phyloP scores from a whole-genome alignment of 2,329 filamentous ascomycete species.

The Neonectria punicea region DNA sequence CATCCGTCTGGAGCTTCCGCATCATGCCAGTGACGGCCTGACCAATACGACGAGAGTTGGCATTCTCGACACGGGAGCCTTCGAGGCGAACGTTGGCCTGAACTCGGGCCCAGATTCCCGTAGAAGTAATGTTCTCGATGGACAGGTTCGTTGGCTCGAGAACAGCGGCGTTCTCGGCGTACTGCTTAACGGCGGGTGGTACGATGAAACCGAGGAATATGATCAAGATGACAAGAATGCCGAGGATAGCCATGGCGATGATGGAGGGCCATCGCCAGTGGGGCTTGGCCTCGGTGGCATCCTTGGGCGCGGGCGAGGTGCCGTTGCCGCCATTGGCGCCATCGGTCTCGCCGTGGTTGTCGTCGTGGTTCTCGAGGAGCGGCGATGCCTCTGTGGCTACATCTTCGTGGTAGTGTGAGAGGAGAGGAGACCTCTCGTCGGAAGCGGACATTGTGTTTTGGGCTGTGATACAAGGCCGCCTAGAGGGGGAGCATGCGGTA shows the following conservation, averaged over 20 bases:
- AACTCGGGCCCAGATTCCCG: constrained; percentile 82
- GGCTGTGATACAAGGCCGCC: constrained; percentile 43
- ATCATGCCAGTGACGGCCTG: constrained; percentile 83
- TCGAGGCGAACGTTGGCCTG: constrained; percentile 87
- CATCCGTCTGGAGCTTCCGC: constrained; percentile 76
- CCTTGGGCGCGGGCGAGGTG: constrained; percentile 15
- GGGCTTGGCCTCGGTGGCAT: constrained; percentile 39
- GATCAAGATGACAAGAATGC: constrained; percentile 70
- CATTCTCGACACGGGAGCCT: constrained; percentile 76
- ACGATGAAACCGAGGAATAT: constrained; percentile 83
- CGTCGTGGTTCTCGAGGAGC: constrained; percentile 56
- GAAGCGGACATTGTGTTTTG: constrained; percentile 53
- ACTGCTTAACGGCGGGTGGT: constrained; percentile 83
- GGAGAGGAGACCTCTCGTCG: constrained; percentile 58
- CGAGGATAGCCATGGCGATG: constrained; percentile 76
- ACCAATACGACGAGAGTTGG: constrained; percentile 79
- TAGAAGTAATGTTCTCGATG: constrained; percentile 83
- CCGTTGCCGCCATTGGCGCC: constrained; percentile 20
- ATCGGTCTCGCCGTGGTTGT: constrained; percentile 42
- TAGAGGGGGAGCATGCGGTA: constrained; percentile 14
- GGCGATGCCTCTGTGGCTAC: constrained; percentile 61
- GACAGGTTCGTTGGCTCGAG: constrained; percentile 86
- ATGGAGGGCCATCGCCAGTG: constrained; percentile 77
- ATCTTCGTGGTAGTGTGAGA: constrained; percentile 49
- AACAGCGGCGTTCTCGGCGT: constrained; percentile 84